A percentile compares a stretch with the other conserved stretches of the same genome.
phyloP scores from a whole-genome alignment of 106 monocot species.

The Xerophyta viscosa region DNA sequence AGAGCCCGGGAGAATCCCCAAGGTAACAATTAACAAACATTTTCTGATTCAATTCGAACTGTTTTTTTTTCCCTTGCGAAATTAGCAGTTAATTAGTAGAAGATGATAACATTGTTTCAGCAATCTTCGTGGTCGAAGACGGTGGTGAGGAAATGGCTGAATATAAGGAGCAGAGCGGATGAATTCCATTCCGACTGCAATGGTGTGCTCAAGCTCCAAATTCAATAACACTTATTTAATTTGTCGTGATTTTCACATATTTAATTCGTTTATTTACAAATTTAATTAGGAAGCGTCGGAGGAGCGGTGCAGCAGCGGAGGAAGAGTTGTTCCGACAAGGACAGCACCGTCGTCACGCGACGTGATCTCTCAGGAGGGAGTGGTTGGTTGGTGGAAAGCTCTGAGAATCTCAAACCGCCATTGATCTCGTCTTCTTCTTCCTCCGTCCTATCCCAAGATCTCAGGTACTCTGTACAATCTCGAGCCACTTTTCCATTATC shows the following conservation, averaged over 20 bases:
- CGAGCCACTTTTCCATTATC: background rate
- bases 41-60: background rate
- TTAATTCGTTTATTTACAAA: background rate
- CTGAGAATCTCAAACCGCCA: conserved; percentile 16
- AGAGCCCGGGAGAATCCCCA: conserved; percentile 1
- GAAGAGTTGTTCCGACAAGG: conserved; percentile 70
- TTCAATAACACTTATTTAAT: background rate
- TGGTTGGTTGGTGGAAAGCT: conserved; percentile 34
- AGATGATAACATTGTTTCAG: background rate
- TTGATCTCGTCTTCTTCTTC: background rate
- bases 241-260: background rate
- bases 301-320: conserved; percentile 21
- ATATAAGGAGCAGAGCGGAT: conserved; percentile 16
- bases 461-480: conserved; percentile 17
- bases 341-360: conserved; percentile 14
- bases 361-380: conserved; percentile 20
- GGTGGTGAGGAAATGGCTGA: conserved; percentile 66
- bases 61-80: background rate
- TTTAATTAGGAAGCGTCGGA: conserved; percentile 1
- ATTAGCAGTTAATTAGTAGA: background rate
- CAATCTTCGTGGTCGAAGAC: conserved; percentile 50
- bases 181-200: conserved; percentile 36
- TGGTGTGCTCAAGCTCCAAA: conserved; percentile 8
- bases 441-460: conserved; percentile 8
- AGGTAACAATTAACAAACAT: background rate